Conservation (phyloP, 2,329 filamentous ascomycete genomes). For the Beauveria asiatica region DNA sequence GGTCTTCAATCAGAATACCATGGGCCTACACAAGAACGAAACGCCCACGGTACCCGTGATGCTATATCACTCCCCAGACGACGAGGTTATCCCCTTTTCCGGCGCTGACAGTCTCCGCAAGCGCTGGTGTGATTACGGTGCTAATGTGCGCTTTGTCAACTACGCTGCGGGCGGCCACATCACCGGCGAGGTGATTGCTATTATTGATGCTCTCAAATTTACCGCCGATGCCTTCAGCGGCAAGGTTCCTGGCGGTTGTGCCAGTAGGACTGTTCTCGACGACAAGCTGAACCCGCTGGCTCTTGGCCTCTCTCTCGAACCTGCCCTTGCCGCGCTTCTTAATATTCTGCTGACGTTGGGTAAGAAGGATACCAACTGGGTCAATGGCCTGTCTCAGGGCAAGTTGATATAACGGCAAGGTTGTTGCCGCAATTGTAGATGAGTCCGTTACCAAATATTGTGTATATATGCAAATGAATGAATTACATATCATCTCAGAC, state of each 20-base stretch:
- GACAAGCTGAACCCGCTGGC: slow-evolving; percentile 6
- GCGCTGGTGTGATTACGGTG: slow-evolving; percentile 10
- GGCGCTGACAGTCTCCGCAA: background rate
- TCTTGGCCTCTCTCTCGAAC: slow-evolving; percentile 8
- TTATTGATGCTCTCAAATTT: slow-evolving; percentile 1
- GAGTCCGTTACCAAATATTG: background rate
- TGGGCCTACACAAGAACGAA: slow-evolving; percentile 7
- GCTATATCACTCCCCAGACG: slow-evolving; percentile 7
- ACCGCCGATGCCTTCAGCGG: slow-evolving; percentile 8
- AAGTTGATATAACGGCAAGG: background rate
- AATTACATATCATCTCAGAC: background rate
- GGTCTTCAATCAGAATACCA: background rate
- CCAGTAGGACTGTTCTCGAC: background rate
- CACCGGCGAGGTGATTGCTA: slow-evolving; percentile 4
- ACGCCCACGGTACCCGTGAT: slow-evolving; percentile 9
- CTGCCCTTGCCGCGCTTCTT: background rate
- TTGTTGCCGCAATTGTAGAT: too few species aligned
- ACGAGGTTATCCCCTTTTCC: slow-evolving; percentile 10
- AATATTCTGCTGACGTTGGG: background rate
- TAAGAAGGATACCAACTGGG: slow-evolving; percentile 5
- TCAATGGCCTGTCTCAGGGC: background rate
- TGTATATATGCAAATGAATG: background rate
- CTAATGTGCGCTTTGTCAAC: slow-evolving; percentile 4
- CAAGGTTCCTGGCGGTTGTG: background rate
- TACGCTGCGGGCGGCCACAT: slow-evolving; percentile 5